Conservation (phyloP, 305 asterid genomes). For the Solanum chacoense region DNA sequence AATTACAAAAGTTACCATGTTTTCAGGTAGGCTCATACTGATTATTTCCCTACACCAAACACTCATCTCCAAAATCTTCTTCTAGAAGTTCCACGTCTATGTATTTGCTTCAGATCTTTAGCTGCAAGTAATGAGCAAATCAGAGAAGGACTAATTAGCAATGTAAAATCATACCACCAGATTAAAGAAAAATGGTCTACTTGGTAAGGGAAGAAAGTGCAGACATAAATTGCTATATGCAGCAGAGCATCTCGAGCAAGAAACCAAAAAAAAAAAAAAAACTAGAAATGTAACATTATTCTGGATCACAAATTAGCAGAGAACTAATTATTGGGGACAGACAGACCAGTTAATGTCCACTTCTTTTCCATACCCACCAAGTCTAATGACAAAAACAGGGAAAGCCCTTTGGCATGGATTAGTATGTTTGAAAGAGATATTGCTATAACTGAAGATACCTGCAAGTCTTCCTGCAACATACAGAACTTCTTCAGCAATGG, state of each 20-base stretch:
- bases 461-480: conserved; percentile 59
- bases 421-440: background rate
- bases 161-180: background rate
- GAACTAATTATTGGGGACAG: background rate
- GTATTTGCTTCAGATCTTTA: conserved; percentile 31
- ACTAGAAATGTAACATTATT: background rate
- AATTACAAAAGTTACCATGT: background rate
- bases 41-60: conserved; percentile 2
- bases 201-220: background rate
- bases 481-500: conserved; percentile 88
- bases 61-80: conserved; percentile 37
- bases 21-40: background rate
- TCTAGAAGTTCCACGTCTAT: conserved; percentile 29
- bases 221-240: background rate
- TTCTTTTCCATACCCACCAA: background rate
- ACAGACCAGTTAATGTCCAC: background rate
- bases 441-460: conserved; percentile 20
- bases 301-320: background rate
- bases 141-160: background rate
- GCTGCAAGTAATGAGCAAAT: conserved; percentile 23
- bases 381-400: background rate
- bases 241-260: background rate
- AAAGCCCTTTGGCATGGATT: background rate
- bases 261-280: background rate
- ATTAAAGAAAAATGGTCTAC: background rate